These are phyloP conservation scores for Penicillium sp. DNA, from an alignment of 2,329 filamentous ascomycete species.

Conservation along the genomic window DNA sequence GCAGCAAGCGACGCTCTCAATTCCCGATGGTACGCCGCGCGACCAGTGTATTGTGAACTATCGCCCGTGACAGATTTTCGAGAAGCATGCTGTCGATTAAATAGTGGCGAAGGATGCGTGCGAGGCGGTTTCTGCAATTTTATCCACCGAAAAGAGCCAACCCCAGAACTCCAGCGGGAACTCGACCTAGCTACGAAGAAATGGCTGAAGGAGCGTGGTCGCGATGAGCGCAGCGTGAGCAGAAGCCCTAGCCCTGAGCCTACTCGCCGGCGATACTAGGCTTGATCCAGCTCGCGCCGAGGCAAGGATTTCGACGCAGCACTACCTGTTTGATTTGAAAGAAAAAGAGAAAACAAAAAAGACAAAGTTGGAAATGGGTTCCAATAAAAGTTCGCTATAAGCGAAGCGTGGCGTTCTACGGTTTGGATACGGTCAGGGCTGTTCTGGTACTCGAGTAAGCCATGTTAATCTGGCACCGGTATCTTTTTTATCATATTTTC, in stretches of 20 bases:
- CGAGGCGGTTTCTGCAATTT: conserved; percentile 98
- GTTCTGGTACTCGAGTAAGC: conserved; percentile 8
- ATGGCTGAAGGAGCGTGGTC: conserved; percentile 81
- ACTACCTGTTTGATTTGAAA: background rate
- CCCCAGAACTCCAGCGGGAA: conserved; percentile 81
- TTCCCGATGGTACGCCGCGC: conserved; percentile 90
- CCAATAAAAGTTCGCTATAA: conserved; percentile 1
- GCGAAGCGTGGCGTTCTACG: conserved; percentile 12
- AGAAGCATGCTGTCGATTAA: conserved; percentile 93
- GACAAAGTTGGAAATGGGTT: background rate
- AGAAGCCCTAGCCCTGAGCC: conserved; percentile 86
- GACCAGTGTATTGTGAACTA: conserved; percentile 97
- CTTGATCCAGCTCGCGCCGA: background rate
- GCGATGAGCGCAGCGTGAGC: conserved; percentile 76
- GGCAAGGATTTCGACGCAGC: too few relatives aligned
- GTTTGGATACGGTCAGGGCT: conserved; percentile 1
- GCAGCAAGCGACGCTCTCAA: conserved; percentile 92
- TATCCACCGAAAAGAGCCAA: conserved; percentile 95
- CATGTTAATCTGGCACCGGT: background rate
- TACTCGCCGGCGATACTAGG: conserved; percentile 65
- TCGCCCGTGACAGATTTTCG: conserved; percentile 96
- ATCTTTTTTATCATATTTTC: background rate
- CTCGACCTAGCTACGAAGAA: conserved; percentile 88
- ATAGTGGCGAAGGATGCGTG: conserved; percentile 91
- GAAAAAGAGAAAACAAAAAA: background rate